Evolutionary conservation across 148 eudicot genomes (phyloP).

Genomic region (Talinum fruticosum): DNA sequence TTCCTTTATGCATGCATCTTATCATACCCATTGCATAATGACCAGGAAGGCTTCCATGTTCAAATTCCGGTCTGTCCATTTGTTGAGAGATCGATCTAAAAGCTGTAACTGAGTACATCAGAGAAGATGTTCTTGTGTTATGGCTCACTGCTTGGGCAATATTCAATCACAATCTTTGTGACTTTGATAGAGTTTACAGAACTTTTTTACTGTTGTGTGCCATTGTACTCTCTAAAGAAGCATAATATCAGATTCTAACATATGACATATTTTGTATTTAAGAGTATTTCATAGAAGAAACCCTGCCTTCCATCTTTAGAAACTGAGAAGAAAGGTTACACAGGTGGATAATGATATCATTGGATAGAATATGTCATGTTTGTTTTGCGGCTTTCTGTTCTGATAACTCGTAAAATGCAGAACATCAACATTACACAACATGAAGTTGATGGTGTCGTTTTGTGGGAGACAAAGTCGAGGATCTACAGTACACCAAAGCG

Average conservation of each 20-base stretch:
- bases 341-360: not conserved
- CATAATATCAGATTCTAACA: not conserved
- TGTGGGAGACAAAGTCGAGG: not conserved
- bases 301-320: slow-evolving; percentile 63
- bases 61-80: not conserved
- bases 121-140: not conserved
- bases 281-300: slow-evolving; percentile 70
- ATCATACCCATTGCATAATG: not conserved
- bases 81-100: not conserved
- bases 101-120: not conserved
- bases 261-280: slow-evolving; percentile 10
- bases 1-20: too few species aligned
- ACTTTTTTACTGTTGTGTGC: too few species aligned
- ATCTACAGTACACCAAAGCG: not conserved
- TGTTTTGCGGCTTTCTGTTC: not conserved
- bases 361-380: not conserved
- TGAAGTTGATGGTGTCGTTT: not conserved
- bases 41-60: not conserved
- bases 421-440: not conserved
- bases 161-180: not conserved
- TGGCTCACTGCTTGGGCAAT: not conserved
- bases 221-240: not conserved
- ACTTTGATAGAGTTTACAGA: not conserved
- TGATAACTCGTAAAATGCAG: too few species aligned
- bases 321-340: slow-evolving; percentile 29